Evolutionary conservation across 2,329 filamentous ascomycete genomes (phyloP).

Genomic region (Camptophora hylomeconis): DNA sequence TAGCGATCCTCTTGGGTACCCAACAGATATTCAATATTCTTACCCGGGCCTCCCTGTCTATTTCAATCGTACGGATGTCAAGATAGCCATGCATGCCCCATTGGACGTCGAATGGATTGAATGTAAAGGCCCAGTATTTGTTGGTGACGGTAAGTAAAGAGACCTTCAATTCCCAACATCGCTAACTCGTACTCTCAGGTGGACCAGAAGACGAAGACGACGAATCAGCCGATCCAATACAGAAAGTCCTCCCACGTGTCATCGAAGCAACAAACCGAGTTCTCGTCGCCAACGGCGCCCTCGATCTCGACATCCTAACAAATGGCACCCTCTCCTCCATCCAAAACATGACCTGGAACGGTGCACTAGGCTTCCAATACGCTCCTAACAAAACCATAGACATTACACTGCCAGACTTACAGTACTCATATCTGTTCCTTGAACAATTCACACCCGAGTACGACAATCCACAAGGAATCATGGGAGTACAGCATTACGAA

Average conservation of each 20-base stretch:
- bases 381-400: conserved; percentile 8
- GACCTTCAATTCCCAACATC: neutral
- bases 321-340: conserved; percentile 58
- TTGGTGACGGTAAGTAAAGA: conserved; percentile 7
- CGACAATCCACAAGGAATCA: conserved; percentile 12
- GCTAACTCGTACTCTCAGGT: neutral
- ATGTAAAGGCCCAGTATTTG: conserved; percentile 10
- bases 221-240: conserved; percentile 3
- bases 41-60: conserved; percentile 50
- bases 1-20: conserved; percentile 58
- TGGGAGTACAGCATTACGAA: conserved; percentile 25
- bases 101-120: conserved; percentile 9
- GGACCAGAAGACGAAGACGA: neutral
- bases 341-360: conserved; percentile 50
- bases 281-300: conserved; percentile 56
- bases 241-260: conserved; percentile 50
- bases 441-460: conserved; percentile 6
- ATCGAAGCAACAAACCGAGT: conserved; percentile 61
- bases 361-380: conserved; percentile 9
- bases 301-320: conserved; percentile 53
- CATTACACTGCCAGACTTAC: conserved; percentile 9
- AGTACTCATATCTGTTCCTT: conserved; percentile 10
- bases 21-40: conserved; percentile 47
- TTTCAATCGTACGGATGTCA: conserved; percentile 59
- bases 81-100: conserved; percentile 53